Conservation (phyloP, 208 protist genomes). For the Leishmania major region DNA sequence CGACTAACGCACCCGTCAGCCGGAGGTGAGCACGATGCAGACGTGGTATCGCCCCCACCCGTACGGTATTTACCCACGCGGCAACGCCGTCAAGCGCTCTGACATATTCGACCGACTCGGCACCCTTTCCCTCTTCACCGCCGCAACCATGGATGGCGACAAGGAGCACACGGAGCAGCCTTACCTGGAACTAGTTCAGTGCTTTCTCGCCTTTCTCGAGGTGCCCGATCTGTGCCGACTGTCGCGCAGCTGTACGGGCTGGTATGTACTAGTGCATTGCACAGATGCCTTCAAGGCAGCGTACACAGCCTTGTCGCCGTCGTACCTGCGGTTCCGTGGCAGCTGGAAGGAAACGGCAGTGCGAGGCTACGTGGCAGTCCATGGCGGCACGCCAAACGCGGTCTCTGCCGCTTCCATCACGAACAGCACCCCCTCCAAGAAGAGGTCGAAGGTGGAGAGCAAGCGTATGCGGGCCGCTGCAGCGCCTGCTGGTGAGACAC, state of each 20-base stretch:
- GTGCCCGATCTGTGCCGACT: constrained; percentile 72
- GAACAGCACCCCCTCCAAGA: neutral
- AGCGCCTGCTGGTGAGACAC: neutral
- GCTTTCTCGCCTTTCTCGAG: constrained; percentile 67
- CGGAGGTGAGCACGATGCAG: constrained; percentile 33
- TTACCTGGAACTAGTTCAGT: constrained; percentile 71
- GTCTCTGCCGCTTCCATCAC: neutral
- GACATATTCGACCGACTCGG: constrained; percentile 71
- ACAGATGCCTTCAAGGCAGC: constrained; percentile 82
- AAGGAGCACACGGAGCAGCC: constrained; percentile 70
- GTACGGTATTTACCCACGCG: constrained; percentile 81
- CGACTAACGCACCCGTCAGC: neutral
- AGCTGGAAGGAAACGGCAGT: constrained; percentile 85
- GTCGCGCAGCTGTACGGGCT: constrained; percentile 75
- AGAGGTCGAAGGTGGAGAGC: constrained; percentile 6
- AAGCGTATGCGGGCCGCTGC: constrained; percentile 3
- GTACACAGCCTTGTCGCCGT: constrained; percentile 60
- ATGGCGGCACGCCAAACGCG: neutral
- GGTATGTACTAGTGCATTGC: constrained; percentile 83
- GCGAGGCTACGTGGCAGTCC: constrained; percentile 41
- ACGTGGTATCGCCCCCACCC: constrained; percentile 81
- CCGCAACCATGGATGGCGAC: constrained; percentile 45
- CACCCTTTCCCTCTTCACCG: constrained; percentile 60
- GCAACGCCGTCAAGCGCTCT: constrained; percentile 52
- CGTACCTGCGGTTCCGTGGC: constrained; percentile 55